Percentiles rank a stretch among this genome's conserved stretches.
phyloP scores from a whole-genome alignment of 108 stramenopile species.

The Nitzschia putrida region DNA sequence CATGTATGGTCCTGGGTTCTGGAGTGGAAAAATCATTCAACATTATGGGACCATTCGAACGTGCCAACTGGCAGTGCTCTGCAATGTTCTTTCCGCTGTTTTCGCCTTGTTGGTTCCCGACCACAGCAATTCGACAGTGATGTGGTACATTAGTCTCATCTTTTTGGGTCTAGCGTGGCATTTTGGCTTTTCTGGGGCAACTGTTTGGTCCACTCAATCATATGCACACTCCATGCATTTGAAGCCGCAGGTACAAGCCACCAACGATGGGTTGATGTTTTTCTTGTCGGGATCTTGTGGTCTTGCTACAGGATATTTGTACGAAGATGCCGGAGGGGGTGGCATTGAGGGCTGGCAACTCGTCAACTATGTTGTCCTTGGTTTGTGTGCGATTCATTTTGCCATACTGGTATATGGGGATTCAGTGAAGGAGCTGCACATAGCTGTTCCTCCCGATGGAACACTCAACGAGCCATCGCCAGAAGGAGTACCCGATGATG shows the following conservation, averaged over 20 bases:
- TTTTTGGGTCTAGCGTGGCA: slow-evolving; percentile 52
- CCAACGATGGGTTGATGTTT: slow-evolving; percentile 49
- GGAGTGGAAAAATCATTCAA: slow-evolving; percentile 35
- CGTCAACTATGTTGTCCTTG: slow-evolving; percentile 38
- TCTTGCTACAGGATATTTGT: slow-evolving; percentile 42
- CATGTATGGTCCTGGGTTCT: slow-evolving; percentile 58
- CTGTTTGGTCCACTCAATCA: slow-evolving; percentile 33
- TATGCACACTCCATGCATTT: slow-evolving; percentile 22
- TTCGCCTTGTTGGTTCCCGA: background rate
- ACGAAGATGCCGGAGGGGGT: slow-evolving; percentile 37
- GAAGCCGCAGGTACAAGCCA: slow-evolving; percentile 46
- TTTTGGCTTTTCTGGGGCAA: slow-evolving; percentile 41
- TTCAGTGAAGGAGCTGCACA: background rate
- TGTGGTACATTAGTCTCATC: slow-evolving; percentile 40
- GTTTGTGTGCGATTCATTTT: slow-evolving; percentile 25
- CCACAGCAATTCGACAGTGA: slow-evolving; percentile 2
- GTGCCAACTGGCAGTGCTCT: slow-evolving; percentile 16
- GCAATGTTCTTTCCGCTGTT: slow-evolving; percentile 4
- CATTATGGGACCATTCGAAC: slow-evolving; percentile 17
- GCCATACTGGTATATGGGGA: background rate
- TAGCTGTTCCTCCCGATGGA: too few species aligned
- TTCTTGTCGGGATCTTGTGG: slow-evolving; percentile 38
- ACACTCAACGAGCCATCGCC: too few species aligned
- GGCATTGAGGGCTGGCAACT: slow-evolving; percentile 45
- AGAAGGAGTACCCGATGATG: too few species aligned